Base-by-base conservation (phyloP, 345 rosid genomes). In the Camelina hispida region DNA sequence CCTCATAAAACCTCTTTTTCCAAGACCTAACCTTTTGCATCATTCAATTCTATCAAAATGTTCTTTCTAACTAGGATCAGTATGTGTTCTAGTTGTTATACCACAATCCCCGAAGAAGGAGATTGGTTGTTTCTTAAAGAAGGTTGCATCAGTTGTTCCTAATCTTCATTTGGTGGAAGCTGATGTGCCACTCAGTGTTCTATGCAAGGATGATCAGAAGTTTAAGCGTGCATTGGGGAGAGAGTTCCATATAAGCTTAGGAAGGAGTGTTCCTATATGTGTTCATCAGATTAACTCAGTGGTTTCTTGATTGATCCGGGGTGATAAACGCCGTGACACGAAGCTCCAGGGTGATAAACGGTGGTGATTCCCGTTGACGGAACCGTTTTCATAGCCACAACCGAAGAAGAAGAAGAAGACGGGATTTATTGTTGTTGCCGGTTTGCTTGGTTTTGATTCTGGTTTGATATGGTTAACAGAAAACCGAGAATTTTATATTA, bases 181-280 rank as follows among this genome's bases (percentile, higher is more conserved):
- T 28, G 97, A 95, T 72, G 68, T 87, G 74, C 91, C 93, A 14
- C 84, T 95, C 17, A 81, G 74, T 63, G 46, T 63, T 60, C 64
- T 89, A 22, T 76, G 87, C 75, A 84, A 82, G 73, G 92, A 92
- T 69, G 90, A 87, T 15, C 78, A 73, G 9, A 88, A 80, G 78
- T 83, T 90, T 69, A 87, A 90, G 46, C 87, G 75, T 38, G 80
- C 84, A 59, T 85, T 84, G 8, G 91, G 89, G 43, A 84, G 87
- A 79, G 87, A 87, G 69, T 92, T 92, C 66, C 99, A 95, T 62
- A 83, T 95, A 56, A 95, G 99, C 73, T 83, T 94, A 69, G 97
- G 97, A 43, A 84, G 96, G 66, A 89, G 88, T 2, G 89, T 90
- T 10, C 90, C 96, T 3, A 78, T 90, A 28, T 82, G 97, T 18